Base-by-base conservation (phyloP, 2,329 filamentous ascomycete species). In the Volutella citrinella region DNA sequence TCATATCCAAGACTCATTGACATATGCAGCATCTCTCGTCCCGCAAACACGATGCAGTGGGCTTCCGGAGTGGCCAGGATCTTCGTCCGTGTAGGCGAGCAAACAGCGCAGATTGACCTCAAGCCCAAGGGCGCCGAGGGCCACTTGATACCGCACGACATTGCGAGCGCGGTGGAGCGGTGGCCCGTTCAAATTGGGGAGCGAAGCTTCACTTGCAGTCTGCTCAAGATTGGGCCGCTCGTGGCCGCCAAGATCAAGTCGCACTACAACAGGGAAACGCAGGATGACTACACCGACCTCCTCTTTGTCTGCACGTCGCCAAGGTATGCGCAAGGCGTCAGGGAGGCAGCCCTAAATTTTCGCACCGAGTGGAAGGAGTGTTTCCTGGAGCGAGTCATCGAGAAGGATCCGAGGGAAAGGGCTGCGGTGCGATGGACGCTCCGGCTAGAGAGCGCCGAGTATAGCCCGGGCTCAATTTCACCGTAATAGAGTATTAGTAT, bases 241-340 rank as follows among this genome's bases (percentile, higher is more conserved):
- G 30, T 32, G 15, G 30, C 30, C 7, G 30, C 30, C 6, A 32
- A 32, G 22, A 24, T 32, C 20, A 32, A 32, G 21, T 8, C 30
- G 13, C 30, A 26, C 30, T 32, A 32, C 19, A 16, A 16, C 12
- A 18, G 30, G 5, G 30, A 32, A 22, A 32, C 30, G 5, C 6
- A 13, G n/a, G 30, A 16, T 20, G 30, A 32, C 19, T 32, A 17
- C 22, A 18, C 11, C 5, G 30, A 26, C 22, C 30, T 32, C 6
- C 10, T 25, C 11, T 32, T 12, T 18, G 30, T 32, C 12, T 32
- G 30, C 19, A 32, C 10, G 4, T 19, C 21, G 8, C 7, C 24
- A 26, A 7, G 5, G 10, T 32, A 25, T 19, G 17, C 12, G 13
- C 7, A 8, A 14, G 21, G 6, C 10, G 15, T 32, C 19, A 24